phyloP scores from a whole-genome alignment of 2,329 filamentous ascomycete species.

The Ceratocystis alfenasii region DNA sequence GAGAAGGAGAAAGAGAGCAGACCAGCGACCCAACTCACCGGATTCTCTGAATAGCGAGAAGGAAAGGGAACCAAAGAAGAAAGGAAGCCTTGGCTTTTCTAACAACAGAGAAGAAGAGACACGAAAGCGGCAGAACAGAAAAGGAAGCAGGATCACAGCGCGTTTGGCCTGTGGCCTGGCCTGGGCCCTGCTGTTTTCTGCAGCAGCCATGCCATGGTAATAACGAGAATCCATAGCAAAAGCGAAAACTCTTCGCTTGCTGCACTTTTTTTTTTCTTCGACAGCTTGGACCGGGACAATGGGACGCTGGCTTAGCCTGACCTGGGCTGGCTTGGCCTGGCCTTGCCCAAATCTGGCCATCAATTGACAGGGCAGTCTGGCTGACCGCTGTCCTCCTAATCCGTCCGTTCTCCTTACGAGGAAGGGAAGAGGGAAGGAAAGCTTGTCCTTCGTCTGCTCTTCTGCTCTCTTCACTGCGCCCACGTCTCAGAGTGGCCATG shows the following conservation, averaged over 20 bases:
- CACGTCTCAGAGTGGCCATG: slow-evolving; percentile 1
- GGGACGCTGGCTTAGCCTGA: not conserved
- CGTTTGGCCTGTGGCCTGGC: not conserved
- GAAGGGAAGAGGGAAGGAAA: too few relatives aligned
- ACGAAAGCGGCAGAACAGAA: not conserved
- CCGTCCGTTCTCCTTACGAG: too few relatives aligned
- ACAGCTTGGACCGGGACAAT: slow-evolving; percentile 7
- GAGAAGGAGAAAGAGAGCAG: too few relatives aligned
- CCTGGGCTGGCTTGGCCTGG: not conserved
- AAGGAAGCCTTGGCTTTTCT: not conserved
- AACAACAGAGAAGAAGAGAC: not conserved
- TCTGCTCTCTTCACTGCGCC: not conserved
- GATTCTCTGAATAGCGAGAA: slow-evolving; percentile 22
- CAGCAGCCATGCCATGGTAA: not conserved
- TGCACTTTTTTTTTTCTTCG: not conserved
- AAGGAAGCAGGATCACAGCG: slow-evolving; percentile 9
- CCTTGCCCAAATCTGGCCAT: not conserved
- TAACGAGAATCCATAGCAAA: not conserved
- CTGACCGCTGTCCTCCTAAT: not conserved
- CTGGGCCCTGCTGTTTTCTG: not conserved
- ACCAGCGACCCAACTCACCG: too few relatives aligned
- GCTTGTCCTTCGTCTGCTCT: not conserved
- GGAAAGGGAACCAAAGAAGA: slow-evolving; percentile 23
- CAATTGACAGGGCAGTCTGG: not conserved
- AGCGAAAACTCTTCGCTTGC: not conserved